Evolutionary conservation across 345 rosid species (phyloP).

Genomic region (Sisymbrium irio): DNA sequence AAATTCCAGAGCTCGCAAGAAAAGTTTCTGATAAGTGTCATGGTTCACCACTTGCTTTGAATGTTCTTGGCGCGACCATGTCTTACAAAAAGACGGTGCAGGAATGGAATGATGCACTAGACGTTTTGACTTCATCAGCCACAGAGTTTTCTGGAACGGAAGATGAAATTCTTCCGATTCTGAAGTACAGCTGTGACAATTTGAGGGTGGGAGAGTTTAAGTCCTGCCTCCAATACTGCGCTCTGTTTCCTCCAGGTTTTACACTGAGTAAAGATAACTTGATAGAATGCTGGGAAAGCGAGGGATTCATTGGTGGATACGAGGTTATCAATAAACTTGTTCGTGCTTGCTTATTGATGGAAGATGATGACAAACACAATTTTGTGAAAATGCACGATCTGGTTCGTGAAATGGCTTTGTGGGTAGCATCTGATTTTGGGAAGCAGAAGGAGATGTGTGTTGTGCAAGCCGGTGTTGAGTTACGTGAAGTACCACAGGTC

Average conservation of each 20-base stretch:
- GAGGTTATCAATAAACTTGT: not conserved
- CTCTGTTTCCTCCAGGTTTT: not conserved
- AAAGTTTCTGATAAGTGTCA: constrained; percentile 31
- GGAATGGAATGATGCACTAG: constrained; percentile 37
- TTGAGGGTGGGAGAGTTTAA: not conserved
- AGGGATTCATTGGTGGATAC: not conserved
- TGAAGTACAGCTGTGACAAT: not conserved
- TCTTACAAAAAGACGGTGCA: constrained; percentile 16
- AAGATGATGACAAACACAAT: not conserved
- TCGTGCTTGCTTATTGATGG: not conserved
- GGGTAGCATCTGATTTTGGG: not conserved
- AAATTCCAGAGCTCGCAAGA: constrained; percentile 25
- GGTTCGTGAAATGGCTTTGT: constrained; percentile 4
- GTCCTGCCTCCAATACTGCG: not conserved
- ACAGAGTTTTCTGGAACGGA: constrained; percentile 25
- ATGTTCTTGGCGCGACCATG: constrained; percentile 37
- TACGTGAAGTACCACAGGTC: not conserved
- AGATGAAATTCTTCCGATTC: constrained; percentile 20
- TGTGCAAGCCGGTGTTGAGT: not conserved
- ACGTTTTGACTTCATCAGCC: constrained; percentile 23
- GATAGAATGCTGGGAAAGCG: not conserved
- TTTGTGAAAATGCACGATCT: not conserved
- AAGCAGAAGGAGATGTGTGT: not conserved
- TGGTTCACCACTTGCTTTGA: constrained; percentile 39
- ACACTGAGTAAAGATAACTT: not conserved